Conservation (phyloP, 192 early-diverging fungal genomes). For the Backusella sp. region DNA sequence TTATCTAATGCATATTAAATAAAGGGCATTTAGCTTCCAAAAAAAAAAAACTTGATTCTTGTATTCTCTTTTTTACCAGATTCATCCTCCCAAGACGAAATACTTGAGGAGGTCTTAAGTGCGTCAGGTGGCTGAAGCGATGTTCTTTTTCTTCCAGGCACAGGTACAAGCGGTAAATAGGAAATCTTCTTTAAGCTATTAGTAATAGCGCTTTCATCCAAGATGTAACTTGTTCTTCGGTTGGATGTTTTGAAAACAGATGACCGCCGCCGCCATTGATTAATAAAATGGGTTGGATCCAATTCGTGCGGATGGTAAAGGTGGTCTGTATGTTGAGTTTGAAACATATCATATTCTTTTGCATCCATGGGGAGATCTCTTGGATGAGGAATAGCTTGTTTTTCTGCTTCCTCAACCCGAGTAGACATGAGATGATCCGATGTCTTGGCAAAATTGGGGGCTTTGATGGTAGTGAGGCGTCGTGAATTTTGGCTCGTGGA, state of each 20-base stretch:
- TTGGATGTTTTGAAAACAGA: conserved; percentile 3
- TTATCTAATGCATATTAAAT: background rate
- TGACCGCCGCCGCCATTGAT: background rate
- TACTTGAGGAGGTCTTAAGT: background rate
- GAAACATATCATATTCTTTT: background rate
- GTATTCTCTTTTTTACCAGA: background rate
- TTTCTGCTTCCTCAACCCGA: background rate
- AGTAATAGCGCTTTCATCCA: conserved; percentile 5
- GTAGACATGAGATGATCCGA: background rate
- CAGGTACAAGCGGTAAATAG: background rate
- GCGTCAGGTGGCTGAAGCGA: background rate
- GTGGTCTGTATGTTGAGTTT: background rate
- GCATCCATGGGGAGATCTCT: background rate
- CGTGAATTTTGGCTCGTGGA: background rate
- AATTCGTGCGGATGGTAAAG: background rate
- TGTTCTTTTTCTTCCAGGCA: background rate
- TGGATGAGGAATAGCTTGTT: background rate
- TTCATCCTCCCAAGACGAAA: background rate
- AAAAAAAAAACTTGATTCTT: background rate
- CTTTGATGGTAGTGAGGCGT: background rate
- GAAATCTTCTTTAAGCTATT: background rate
- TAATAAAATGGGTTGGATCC: background rate
- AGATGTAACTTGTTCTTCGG: background rate
- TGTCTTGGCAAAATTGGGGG: background rate
- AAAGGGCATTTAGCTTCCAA: background rate